Base-by-base conservation (phyloP, 306 rosid species). In the Dryas octopetala region DNA sequence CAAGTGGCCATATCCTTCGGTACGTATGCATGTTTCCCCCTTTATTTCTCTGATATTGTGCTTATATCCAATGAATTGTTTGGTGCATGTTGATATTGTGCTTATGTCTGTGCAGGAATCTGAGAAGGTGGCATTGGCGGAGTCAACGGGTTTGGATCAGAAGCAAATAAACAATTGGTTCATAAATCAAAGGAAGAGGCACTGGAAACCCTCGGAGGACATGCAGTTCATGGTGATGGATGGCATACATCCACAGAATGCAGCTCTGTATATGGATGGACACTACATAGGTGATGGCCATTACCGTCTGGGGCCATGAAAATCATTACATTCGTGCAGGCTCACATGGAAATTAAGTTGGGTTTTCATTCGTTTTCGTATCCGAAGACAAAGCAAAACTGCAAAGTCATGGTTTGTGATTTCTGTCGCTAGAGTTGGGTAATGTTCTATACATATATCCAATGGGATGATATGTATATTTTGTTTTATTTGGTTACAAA, bases 1-100 rank as follows among this genome's bases (percentile, higher is more conserved):
- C 86, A 96, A 92, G 80, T 96, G 99, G 99, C 99, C 99, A 4
- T 96, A 96, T 75, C 99, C 99, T 77, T 96, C 98, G 68, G 99
- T 95, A 87, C 45, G 80, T 46, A 1, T 32, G 38, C 38, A 32
- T 32, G 38, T 32, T 32, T 32, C 3, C 38, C 3, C 38, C 38
- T 32, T 32, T 1, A 32, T 32, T 32, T 32, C 2, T 32, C 38
- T 32, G 38, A 32, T 32, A 32, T 11, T n/a, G 0, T 46, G 3
- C 1, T 2, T 14, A 51, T 52, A 17, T 23, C 1, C 15, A 23
- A 0, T 32, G 38, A 32, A 32, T 32, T 32, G 2, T 32, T 32
- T 32, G 38, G 38, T 32, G 38, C 38, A 32, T 32, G 2, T 32
- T 32, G 38, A 32, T 32, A 32, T 32, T 32, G 38, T 32, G 38